Evolutionary conservation across 2,329 filamentous ascomycete genomes (phyloP).

Genomic region (Colletotrichum tropicicola): DNA sequence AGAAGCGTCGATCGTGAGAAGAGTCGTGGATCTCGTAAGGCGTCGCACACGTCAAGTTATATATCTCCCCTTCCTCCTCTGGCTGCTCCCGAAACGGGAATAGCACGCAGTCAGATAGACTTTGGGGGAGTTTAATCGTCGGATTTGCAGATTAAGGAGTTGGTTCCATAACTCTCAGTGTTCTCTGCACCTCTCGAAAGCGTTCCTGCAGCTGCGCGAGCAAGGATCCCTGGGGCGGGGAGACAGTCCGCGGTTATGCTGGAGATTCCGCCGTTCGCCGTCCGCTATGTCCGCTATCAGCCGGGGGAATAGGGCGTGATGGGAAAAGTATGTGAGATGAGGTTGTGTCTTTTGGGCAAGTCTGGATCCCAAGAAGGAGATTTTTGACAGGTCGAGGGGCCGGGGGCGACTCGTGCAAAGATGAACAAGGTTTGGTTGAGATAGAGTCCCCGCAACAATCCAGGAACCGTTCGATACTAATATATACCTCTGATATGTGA

Average conservation of each 20-base stretch:
- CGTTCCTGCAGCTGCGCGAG: background rate
- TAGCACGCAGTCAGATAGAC: background rate
- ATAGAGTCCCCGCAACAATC: background rate
- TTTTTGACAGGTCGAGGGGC: background rate
- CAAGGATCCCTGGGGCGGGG: conserved; percentile 8
- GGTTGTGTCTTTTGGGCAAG: background rate
- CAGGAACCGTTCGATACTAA: background rate
- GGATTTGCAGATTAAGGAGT: conserved; percentile 5
- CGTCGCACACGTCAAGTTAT: conserved; percentile 14
- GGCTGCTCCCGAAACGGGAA: background rate
- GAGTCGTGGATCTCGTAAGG: background rate
- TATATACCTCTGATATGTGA: background rate
- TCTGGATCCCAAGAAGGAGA: background rate
- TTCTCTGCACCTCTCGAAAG: background rate
- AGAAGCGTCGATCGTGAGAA: conserved; percentile 17
- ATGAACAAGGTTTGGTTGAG: conserved; percentile 9
- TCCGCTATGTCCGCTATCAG: background rate
- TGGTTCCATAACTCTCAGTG: background rate
- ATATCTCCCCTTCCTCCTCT: background rate
- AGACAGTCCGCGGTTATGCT: too few species aligned
- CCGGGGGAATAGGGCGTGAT: background rate
- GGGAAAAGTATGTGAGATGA: conserved; percentile 12
- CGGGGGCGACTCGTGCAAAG: background rate
- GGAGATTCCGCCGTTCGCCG: too few species aligned
- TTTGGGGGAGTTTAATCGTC: background rate